Evolutionary conservation across 2,329 filamentous ascomycete species (phyloP), one percentile per base, ranked within the genome.

Genomic region (Phoma herbarum): DNA sequence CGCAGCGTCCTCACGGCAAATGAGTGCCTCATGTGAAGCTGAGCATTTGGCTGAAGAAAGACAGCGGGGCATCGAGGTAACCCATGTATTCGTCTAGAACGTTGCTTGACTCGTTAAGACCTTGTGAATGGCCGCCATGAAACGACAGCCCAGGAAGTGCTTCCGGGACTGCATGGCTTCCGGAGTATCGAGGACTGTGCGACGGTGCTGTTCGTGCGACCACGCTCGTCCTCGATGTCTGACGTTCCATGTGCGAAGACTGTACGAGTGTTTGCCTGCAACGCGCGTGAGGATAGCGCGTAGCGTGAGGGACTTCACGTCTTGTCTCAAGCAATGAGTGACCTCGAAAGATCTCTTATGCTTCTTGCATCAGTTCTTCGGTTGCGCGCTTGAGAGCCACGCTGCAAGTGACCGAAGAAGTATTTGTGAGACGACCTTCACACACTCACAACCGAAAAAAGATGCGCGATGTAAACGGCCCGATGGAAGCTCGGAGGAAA

Each of bases 31-130:
- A 37, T 22, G 52, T 42, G 52, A 56, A 50, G 57, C 51, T 35
- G 47, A 31, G 31, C 45, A 26, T 48, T 43, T 51, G 59, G 55
- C 63, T 60, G 52, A 35, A 39, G 42, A 55, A 56, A 16, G 52
- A 54, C 45, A 35, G 62, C 52, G 62, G 62, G 61, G 59, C 54
- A 47, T 37, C 50, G 28, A 62, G 42, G 51, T 51, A 57, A 57
- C 51, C 49, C 53, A 59, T 49, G 31, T 49, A 50, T 52, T 51
- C 57, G 55, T 69, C 67, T 64, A 69, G 67, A 70, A 66, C 60
- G 48, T 51, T 58, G 57, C 51, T 60, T 69, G 67, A 69, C 66
- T 70, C 67, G 66, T 51, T 56, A 41, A 43, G 49, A 47, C 53
- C 61, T 61, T 45, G 52, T 53, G 55, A 49, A 44, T 47, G 47